Percentiles rank a stretch among this genome's conserved stretches.
phyloP scores from a whole-genome alignment of 345 rosid genomes.

The Carallia brachiata region DNA sequence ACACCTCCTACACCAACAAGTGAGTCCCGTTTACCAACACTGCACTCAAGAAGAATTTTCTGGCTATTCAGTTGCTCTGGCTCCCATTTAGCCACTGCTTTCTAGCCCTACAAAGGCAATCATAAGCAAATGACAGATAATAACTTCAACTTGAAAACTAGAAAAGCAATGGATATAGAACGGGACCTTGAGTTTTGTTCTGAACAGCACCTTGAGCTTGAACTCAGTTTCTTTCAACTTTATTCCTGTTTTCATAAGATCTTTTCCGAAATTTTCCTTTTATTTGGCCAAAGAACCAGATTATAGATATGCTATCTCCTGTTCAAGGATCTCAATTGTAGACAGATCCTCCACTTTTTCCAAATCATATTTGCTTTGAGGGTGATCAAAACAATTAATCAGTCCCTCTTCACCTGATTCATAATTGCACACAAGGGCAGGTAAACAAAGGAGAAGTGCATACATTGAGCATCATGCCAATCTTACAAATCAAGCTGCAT shows the following conservation, averaged over 20 bases:
- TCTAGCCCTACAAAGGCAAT: constrained; percentile 53
- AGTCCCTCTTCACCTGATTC: too few species aligned
- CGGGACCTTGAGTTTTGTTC: constrained; percentile 85
- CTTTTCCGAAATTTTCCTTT: too few species aligned
- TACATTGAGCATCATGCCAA: constrained; percentile 44
- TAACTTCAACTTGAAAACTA: neutral
- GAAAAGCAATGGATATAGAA: constrained; percentile 1
- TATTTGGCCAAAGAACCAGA: constrained; percentile 10
- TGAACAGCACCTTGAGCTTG: constrained; percentile 76
- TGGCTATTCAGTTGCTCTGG: too few species aligned
- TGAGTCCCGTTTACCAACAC: constrained; percentile 70
- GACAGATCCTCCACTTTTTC: constrained; percentile 56
- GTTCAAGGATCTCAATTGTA: constrained; percentile 63
- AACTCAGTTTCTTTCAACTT: constrained; percentile 57
- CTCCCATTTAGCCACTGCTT: constrained; percentile 58
- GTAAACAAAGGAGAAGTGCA: constrained; percentile 5
- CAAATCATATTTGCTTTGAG: constrained; percentile 44
- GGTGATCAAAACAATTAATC: constrained; percentile 41
- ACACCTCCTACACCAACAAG: constrained; percentile 50
- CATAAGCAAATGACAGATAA: neutral
- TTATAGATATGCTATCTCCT: constrained; percentile 58
- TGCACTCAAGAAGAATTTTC: constrained; percentile 47
- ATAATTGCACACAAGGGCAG: too few species aligned
- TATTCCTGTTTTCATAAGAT: too few species aligned
- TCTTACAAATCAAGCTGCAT: constrained; percentile 51